A percentile compares a stretch with the other conserved stretches of the same genome.
These are phyloP conservation scores for Paracoccidioides lutzii DNA, from an alignment of 2,329 filamentous ascomycete species.

Conservation along the genomic window DNA sequence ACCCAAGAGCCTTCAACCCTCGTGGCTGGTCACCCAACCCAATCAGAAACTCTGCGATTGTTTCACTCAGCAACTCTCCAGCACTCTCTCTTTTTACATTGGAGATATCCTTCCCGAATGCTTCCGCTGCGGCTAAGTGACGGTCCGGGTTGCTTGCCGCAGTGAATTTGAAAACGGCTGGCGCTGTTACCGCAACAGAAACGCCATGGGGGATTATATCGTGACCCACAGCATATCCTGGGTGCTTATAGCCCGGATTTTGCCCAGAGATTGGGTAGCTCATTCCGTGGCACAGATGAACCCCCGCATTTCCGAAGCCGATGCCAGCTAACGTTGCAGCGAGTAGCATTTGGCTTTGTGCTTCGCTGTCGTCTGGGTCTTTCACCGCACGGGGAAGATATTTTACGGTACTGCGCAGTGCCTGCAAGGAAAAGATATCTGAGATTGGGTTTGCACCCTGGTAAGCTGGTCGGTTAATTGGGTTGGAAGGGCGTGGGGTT, in stretches of 20 bases:
- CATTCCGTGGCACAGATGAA: conserved; percentile 86
- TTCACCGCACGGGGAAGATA: conserved; percentile 80
- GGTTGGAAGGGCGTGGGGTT: conserved; percentile 70
- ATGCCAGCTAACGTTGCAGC: conserved; percentile 89
- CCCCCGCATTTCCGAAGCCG: conserved; percentile 93
- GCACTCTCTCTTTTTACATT: conserved; percentile 82
- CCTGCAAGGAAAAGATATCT: conserved; percentile 87
- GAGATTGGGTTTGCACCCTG: conserved; percentile 96
- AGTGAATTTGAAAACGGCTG: conserved; percentile 89
- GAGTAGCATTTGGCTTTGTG: conserved; percentile 89
- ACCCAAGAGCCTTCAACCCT: conserved; percentile 74
- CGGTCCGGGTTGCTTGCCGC: conserved; percentile 82
- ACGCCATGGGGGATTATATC: conserved; percentile 93
- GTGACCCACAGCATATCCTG: conserved; percentile 63
- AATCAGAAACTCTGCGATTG: conserved; percentile 65
- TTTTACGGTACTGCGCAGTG: conserved; percentile 70
- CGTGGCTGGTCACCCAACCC: conserved; percentile 80
- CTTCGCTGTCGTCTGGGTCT: conserved; percentile 82
- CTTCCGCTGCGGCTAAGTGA: conserved; percentile 77
- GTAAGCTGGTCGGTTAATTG: conserved; percentile 82
- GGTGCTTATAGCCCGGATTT: conserved; percentile 80
- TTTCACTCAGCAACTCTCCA: conserved; percentile 76
- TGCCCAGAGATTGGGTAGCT: conserved; percentile 94
- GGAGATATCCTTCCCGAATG: conserved; percentile 77
- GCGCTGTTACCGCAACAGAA: conserved; percentile 83